phyloP scores from a whole-genome alignment of 306 rosid species.

The Myrica gale region DNA sequence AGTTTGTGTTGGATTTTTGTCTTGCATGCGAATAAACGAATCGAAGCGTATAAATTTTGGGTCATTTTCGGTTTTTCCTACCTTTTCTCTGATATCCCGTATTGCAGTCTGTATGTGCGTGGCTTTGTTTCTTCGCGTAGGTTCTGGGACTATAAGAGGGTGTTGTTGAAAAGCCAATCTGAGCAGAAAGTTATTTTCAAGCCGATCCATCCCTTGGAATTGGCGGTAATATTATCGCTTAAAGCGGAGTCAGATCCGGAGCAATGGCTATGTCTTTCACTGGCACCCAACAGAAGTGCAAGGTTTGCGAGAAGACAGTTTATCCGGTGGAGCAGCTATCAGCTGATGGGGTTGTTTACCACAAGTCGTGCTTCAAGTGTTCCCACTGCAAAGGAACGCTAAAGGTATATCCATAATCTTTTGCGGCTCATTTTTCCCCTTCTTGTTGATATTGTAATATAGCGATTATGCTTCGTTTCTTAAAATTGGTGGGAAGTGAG shows the following conservation, averaged over 20 bases:
- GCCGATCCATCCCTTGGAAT: constrained; percentile 34
- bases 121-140: neutral
- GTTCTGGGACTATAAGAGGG: constrained; percentile 14
- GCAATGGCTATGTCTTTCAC: constrained; percentile 64
- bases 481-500: neutral
- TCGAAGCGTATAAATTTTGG: neutral
- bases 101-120: constrained; percentile 12
- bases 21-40: neutral
- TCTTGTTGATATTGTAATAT: constrained; percentile 18
- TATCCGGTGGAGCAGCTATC: constrained; percentile 91
- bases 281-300: constrained; percentile 91
- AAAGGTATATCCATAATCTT: constrained; percentile 47
- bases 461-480: neutral
- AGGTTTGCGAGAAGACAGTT: constrained; percentile 92
- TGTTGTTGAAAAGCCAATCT: constrained; percentile 19
- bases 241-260: constrained; percentile 57
- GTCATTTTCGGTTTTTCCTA: neutral
- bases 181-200: constrained; percentile 4
- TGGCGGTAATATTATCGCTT: constrained; percentile 23
- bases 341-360: constrained; percentile 84
- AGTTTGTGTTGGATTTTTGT: neutral
- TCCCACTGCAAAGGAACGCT: constrained; percentile 95
- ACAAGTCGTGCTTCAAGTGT: constrained; percentile 94
- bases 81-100: neutral
- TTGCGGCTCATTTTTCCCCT: neutral